phyloP scores from a whole-genome alignment of 768 basidiomycete genomes.

The Xerocomus potaroensis region DNA sequence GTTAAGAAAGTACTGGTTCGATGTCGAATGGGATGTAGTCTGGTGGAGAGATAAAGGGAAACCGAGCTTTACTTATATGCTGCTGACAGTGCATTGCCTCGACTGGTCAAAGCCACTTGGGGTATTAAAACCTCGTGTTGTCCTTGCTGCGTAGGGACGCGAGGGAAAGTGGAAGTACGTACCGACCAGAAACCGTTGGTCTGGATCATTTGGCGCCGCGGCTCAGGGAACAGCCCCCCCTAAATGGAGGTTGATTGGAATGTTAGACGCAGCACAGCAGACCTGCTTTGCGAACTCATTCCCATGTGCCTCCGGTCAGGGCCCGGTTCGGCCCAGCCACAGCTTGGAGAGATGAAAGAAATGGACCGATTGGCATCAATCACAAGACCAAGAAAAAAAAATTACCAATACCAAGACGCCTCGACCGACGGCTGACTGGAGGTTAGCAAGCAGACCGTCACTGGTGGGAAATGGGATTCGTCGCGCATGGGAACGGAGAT shows the following conservation, averaged over 20 bases:
- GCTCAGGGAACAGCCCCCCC: constrained; percentile 31
- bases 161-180: constrained; percentile 24
- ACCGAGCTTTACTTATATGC: constrained; percentile 27
- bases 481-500: constrained; percentile 5
- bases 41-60: constrained; percentile 18
- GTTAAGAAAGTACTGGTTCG: constrained; percentile 4
- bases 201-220: constrained; percentile 30
- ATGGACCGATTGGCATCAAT: constrained; percentile 8
- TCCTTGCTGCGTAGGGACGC: constrained; percentile 29
- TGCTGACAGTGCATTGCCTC: constrained; percentile 28
- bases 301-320: constrained; percentile 6
- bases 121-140: constrained; percentile 33
- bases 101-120: constrained; percentile 19
- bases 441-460: constrained; percentile 12
- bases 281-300: constrained; percentile 13
- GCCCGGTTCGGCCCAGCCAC: constrained; percentile 12
- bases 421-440: too few species aligned
- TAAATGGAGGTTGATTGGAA: constrained; percentile 30
- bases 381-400: constrained; percentile 8
- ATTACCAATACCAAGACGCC: not conserved
- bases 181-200: constrained; percentile 28
- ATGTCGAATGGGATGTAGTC: constrained; percentile 8
- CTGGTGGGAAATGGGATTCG: constrained; percentile 7
- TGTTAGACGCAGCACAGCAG: constrained; percentile 27
- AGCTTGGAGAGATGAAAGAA: constrained; percentile 15